phyloP scores from a whole-genome alignment of 257 asterid species.

The Cynanchum wilfordii region DNA sequence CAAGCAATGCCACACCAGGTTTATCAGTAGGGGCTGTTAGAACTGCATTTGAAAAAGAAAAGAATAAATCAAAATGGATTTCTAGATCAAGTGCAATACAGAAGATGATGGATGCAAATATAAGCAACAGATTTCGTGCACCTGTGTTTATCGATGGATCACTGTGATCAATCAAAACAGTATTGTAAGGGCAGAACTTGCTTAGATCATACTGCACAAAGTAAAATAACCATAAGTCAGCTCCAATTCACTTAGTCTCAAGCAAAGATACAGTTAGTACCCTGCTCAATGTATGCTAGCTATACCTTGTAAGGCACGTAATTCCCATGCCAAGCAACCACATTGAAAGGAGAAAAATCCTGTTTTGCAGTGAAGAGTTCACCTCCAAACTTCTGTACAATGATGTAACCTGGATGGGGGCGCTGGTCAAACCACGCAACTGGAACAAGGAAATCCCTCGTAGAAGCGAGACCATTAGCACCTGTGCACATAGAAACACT shows the following conservation, averaged over 20 bases:
- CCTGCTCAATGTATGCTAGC: slow-evolving; percentile 1
- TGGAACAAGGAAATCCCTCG: slow-evolving; percentile 87
- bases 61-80: background rate
- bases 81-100: background rate
- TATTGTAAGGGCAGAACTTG: slow-evolving; percentile 92
- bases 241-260: background rate
- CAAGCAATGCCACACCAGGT: slow-evolving; percentile 94
- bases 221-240: slow-evolving; percentile 22
- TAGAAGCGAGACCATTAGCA: slow-evolving; percentile 95
- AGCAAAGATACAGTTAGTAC: background rate
- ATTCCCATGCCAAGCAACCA: slow-evolving; percentile 98
- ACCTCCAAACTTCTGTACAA: slow-evolving; percentile 95
- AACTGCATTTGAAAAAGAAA: slow-evolving; percentile 47
- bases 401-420: slow-evolving; percentile 64
- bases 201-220: slow-evolving; percentile 78
- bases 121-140: slow-evolving; percentile 16
- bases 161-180: slow-evolving; percentile 85
- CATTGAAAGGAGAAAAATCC: slow-evolving; percentile 95
- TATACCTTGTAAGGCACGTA: slow-evolving; percentile 84
- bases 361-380: slow-evolving; percentile 92
- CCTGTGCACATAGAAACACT: slow-evolving; percentile 40
- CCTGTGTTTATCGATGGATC: slow-evolving; percentile 99
- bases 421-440: slow-evolving; percentile 75
- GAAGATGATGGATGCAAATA: background rate
- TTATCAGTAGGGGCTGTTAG: slow-evolving; percentile 91